Conservation (phyloP, 2,329 filamentous ascomycete genomes). For the Epichloe glyceriae region DNA sequence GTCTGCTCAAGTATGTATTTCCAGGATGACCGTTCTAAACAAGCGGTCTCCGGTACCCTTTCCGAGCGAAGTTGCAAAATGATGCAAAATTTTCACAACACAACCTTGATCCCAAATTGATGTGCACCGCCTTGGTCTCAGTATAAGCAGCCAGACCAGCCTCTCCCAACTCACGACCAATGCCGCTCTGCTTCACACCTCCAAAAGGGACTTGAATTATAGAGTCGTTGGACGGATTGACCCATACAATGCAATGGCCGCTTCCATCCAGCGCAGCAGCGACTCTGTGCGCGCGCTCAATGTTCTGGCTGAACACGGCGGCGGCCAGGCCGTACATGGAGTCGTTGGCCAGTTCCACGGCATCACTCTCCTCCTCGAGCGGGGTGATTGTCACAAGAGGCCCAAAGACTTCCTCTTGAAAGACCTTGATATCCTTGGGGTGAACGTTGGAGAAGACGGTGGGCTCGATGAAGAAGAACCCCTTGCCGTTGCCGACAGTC, state of each 20-base stretch:
- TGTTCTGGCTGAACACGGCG: constrained; percentile 47
- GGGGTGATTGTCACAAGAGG: constrained; percentile 29
- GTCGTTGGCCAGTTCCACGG: constrained; percentile 31
- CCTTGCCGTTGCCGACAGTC: constrained; percentile 24
- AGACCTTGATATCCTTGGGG: constrained; percentile 28
- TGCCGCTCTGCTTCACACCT: constrained; percentile 35
- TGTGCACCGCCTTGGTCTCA: constrained; percentile 26
- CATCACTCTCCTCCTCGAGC: constrained; percentile 30
- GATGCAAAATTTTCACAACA: constrained; percentile 14
- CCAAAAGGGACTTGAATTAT: constrained; percentile 32
- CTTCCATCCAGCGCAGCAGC: constrained; percentile 49
- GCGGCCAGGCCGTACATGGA: constrained; percentile 48
- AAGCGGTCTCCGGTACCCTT: too few species aligned
- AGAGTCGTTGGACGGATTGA: constrained; percentile 34
- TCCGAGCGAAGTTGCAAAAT: too few species aligned
- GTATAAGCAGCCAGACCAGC: constrained; percentile 31
- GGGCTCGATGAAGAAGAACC: constrained; percentile 34
- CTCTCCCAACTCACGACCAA: constrained; percentile 32
- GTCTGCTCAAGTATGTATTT: too few species aligned
- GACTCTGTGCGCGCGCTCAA: constrained; percentile 34
- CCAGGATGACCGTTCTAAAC: too few species aligned
- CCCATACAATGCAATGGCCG: constrained; percentile 45
- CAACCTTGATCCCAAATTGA: constrained; percentile 20
- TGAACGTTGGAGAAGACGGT: constrained; percentile 33
- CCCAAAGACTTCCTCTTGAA: constrained; percentile 33